A percentile compares a stretch with the other conserved stretches of the same genome.
phyloP scores from a whole-genome alignment of 192 early-diverging fungal genomes.

The Jimgerdemannia flammicorona region DNA sequence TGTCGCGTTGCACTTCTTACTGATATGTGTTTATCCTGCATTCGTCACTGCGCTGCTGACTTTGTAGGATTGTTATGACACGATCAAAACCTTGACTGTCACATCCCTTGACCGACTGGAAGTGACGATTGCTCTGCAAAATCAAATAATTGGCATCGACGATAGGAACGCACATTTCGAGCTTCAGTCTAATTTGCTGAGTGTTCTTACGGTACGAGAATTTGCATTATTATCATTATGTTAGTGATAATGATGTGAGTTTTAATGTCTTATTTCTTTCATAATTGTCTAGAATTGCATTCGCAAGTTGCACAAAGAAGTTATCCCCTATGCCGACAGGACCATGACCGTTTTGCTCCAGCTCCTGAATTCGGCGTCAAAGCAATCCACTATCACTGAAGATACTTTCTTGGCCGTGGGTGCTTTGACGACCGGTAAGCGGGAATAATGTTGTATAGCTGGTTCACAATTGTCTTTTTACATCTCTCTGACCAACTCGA shows the following conservation, averaged over 20 bases:
- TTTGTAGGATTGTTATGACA: slow-evolving; percentile 69
- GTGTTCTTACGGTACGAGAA: slow-evolving; percentile 71
- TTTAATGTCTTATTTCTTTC: too few relatives aligned
- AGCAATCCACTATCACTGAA: slow-evolving; percentile 80
- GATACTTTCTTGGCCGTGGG: slow-evolving; percentile 92
- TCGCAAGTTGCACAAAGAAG: slow-evolving; percentile 71
- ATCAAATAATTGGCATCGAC: slow-evolving; percentile 78
- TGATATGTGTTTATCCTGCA: too few relatives aligned
- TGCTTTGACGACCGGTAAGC: slow-evolving; percentile 67
- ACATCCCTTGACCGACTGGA: slow-evolving; percentile 81
- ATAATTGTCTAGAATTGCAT: slow-evolving; percentile 57
- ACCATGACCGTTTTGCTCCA: slow-evolving; percentile 87
- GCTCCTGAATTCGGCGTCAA: slow-evolving; percentile 67
- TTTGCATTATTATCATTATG: too few relatives aligned
- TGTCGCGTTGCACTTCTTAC: too few relatives aligned
- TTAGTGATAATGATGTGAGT: too few relatives aligned
- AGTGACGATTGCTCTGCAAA: slow-evolving; percentile 62
- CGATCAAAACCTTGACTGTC: slow-evolving; percentile 71
- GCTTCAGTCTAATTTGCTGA: slow-evolving; percentile 89
- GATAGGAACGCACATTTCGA: slow-evolving; percentile 81
- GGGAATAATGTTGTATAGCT: too few relatives aligned
- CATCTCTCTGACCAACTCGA: too few relatives aligned
- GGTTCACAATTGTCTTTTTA: too few relatives aligned
- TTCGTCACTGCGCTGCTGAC: background rate
- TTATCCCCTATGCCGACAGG: slow-evolving; percentile 75